These are phyloP conservation scores for Mycena venus DNA, from an alignment of 768 basidiomycete species.

Conservation along the genomic window DNA sequence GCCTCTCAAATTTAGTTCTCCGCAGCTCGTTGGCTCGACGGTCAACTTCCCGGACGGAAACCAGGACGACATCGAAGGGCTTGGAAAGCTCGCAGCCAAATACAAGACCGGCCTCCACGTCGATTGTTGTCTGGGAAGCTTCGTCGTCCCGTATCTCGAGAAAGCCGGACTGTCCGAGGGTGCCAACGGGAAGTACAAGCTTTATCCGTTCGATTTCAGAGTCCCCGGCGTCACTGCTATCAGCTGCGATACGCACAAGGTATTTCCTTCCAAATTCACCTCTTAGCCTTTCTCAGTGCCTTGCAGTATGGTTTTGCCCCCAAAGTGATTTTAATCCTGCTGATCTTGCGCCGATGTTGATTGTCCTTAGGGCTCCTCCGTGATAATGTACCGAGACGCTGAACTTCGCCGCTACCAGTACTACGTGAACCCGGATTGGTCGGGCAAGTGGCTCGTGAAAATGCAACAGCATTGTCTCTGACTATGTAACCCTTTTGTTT, in stretches of 20 bases:
- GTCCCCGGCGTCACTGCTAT: conserved; percentile 94
- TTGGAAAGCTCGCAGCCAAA: conserved; percentile 79
- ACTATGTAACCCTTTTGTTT: conserved; percentile 8
- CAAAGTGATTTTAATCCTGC: conserved; percentile 66
- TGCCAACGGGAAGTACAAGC: conserved; percentile 65
- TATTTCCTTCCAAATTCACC: conserved; percentile 38
- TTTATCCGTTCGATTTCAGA: conserved; percentile 89
- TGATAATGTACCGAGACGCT: conserved; percentile 92
- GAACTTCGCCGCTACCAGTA: conserved; percentile 87
- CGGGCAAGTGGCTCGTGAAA: conserved; percentile 58
- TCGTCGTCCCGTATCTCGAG: conserved; percentile 94
- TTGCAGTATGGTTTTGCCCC: conserved; percentile 92
- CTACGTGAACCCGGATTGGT: conserved; percentile 86
- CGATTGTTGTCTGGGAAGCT: conserved; percentile 94
- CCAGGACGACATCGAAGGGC: conserved; percentile 87
- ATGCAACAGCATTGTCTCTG: neutral
- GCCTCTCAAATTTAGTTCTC: conserved; percentile 10
- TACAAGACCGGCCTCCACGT: conserved; percentile 92
- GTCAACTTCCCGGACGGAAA: conserved; percentile 90
- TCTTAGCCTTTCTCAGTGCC: neutral
- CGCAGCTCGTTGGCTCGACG: conserved; percentile 86
- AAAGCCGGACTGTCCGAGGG: conserved; percentile 77
- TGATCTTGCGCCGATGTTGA: neutral
- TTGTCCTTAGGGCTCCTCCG: conserved; percentile 80
- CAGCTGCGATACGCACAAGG: conserved; percentile 97